Evolutionary conservation across 257 asterid genomes (phyloP), one percentile per base, ranked within the genome.

Genomic region (Solanum medicagineum): DNA sequence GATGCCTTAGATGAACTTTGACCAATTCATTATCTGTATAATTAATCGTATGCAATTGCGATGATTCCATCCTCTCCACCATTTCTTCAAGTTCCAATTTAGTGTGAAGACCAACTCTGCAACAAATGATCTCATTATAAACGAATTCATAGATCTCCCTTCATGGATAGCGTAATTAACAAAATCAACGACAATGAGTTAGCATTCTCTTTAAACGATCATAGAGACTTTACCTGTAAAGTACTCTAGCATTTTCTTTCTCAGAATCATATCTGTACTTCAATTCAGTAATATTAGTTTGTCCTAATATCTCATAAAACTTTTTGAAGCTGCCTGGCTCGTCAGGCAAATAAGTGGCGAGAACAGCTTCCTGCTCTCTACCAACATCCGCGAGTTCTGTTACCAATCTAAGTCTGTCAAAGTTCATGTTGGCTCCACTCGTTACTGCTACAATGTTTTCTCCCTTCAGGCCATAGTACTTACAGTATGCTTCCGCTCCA

Each of bases 361-460:
- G 92, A 66, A 96, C 98, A 81, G 94, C 97, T 88, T 96, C 99
- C 80, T 90, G 87, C 49, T 90, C 94, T 83, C 98, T 90, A 89
- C 98, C 98, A 71, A 94, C 97, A 86, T 95, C 92, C 32, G 96
- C 98, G 85, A 94, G 98, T 87, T 96, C 99, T 86, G 99, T 95
- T 73, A 96, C 97, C 88, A 95, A 86, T 92, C 98, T 92, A 88
- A 96, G 90, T 85, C 98, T 90, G 86, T 96, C 97, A 69, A 96
- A 96, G 77, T 95, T 96, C 98, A 96, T 95, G 91, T 95, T 96
- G 66, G 99, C 99, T 75, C 99, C 99, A 80, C 96, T 95, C n/a
- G 98, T 92, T 90, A 96, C 88, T 54, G 97, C 98, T 81, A 96
- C 97, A 47, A 96, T 93, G 89, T 94, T 94, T 88, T 86, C 95